Percentiles rank a stretch among this genome's conserved stretches.
phyloP scores from a whole-genome alignment of 2,329 filamentous ascomycete genomes.

The Trichoderma semiorbis region DNA sequence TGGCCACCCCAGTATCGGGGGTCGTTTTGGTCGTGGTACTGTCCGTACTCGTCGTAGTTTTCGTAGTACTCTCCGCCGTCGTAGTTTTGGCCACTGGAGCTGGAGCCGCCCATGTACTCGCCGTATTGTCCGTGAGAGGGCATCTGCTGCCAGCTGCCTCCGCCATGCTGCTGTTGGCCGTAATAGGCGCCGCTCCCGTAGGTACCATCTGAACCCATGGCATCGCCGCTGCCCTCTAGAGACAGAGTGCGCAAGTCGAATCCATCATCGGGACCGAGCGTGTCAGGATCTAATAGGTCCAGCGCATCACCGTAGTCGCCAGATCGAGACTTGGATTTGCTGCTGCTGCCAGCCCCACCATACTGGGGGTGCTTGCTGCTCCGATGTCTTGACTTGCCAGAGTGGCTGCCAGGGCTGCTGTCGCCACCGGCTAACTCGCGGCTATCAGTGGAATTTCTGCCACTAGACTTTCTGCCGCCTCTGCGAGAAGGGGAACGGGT shows the following conservation, averaged over 20 bases:
- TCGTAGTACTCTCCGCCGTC: slow-evolving; percentile 20
- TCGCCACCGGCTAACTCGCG: slow-evolving; percentile 10
- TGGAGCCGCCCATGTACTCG: background rate
- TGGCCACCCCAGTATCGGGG: slow-evolving; percentile 21
- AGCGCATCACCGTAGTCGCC: slow-evolving; percentile 17
- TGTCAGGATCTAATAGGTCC: slow-evolving; percentile 29
- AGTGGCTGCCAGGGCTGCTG: slow-evolving; percentile 12
- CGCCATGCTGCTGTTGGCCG: background rate
- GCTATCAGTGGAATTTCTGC: slow-evolving; percentile 22
- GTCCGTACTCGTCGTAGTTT: slow-evolving; percentile 21
- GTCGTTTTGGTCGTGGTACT: slow-evolving; percentile 19
- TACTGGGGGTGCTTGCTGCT: slow-evolving; percentile 4
- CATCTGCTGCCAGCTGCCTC: slow-evolving; percentile 5
- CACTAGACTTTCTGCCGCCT: slow-evolving; percentile 27
- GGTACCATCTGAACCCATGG: background rate
- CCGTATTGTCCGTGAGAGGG: background rate
- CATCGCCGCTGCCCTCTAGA: background rate
- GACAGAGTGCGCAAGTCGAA: slow-evolving; percentile 26
- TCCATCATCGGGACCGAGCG: slow-evolving; percentile 31
- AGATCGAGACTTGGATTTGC: background rate
- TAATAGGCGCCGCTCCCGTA: slow-evolving; percentile 3
- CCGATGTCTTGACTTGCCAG: slow-evolving; percentile 8
- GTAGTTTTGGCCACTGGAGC: slow-evolving; percentile 1
- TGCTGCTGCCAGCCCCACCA: background rate
- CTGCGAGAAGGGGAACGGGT: slow-evolving; percentile 34